phyloP scores from a whole-genome alignment of 1,139 yeast genomes.

The Yamadazyma kanchanaburiensis region DNA sequence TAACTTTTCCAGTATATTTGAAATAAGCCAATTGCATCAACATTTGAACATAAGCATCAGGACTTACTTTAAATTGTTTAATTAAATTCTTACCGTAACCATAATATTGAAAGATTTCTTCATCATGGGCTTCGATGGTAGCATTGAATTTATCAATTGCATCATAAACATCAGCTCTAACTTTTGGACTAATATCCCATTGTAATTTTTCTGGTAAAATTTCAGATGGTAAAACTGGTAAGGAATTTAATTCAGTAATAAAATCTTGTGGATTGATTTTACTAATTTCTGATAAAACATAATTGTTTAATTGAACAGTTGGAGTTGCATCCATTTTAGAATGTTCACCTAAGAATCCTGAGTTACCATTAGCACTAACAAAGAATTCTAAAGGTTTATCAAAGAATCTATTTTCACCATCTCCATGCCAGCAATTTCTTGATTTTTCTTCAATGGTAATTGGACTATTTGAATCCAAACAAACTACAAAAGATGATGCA shows the following conservation, averaged over 20 bases:
- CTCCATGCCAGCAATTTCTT: constrained; percentile 90
- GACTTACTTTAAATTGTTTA: constrained; percentile 66
- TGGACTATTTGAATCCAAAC: constrained; percentile 75
- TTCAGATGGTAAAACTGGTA: constrained; percentile 10
- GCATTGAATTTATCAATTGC: constrained; percentile 57
- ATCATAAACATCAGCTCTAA: constrained; percentile 48
- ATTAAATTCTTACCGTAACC: constrained; percentile 72
- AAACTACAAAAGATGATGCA: constrained; percentile 75
- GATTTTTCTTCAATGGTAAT: constrained; percentile 83
- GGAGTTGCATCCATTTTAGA: constrained; percentile 99
- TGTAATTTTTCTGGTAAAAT: constrained; percentile 22
- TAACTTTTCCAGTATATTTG: constrained; percentile 73
- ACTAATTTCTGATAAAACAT: constrained; percentile 55
- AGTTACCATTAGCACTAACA: constrained; percentile 76
- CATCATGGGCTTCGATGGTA: constrained; percentile 53
- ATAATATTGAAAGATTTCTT: constrained; percentile 65
- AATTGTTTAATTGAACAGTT: constrained; percentile 84
- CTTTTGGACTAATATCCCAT: constrained; percentile 51
- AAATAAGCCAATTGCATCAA: constrained; percentile 73
- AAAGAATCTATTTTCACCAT: constrained; percentile 84
- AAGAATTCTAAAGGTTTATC: constrained; percentile 92
- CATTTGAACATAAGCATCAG: constrained; percentile 78
- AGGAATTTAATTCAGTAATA: constrained; percentile 24
- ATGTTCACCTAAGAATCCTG: constrained; percentile 96
- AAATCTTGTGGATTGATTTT: constrained; percentile 40